Percentiles rank a stretch among this genome's conserved stretches.
Evolutionary conservation across 2,329 filamentous ascomycete species (phyloP).

Genomic region (Clathrospora elynae): DNA sequence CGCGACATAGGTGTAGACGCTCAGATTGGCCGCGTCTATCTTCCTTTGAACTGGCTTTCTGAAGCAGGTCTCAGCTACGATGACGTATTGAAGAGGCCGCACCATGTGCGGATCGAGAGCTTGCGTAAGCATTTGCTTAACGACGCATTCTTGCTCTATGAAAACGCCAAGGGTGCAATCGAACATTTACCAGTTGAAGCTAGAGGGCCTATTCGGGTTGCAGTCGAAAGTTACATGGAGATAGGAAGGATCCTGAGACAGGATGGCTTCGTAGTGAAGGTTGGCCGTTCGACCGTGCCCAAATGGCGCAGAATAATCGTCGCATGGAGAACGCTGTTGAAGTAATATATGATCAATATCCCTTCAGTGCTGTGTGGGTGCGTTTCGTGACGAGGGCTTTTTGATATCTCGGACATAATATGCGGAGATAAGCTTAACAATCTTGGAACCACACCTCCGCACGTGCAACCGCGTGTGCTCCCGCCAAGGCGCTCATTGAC

Average conservation of each 20-base stretch:
- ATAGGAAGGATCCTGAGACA: slow-evolving; percentile 68
- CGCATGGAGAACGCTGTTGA: slow-evolving; percentile 61
- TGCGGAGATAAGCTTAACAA: too few species aligned
- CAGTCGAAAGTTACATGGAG: slow-evolving; percentile 77
- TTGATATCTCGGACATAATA: slow-evolving; percentile 6
- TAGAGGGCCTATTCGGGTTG: slow-evolving; percentile 68
- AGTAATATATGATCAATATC: too few species aligned
- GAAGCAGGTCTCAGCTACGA: slow-evolving; percentile 61
- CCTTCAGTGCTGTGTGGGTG: too few species aligned
- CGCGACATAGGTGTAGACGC: slow-evolving; percentile 74
- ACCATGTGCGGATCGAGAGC: slow-evolving; percentile 53
- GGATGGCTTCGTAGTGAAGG: slow-evolving; percentile 52
- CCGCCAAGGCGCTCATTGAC: too few species aligned
- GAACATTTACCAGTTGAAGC: slow-evolving; percentile 65
- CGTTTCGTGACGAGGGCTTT: too few species aligned
- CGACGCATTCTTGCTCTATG: slow-evolving; percentile 66
- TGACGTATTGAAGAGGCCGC: slow-evolving; percentile 60
- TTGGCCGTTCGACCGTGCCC: slow-evolving; percentile 55
- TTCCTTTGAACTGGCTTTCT: slow-evolving; percentile 68
- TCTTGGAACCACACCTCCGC: slow-evolving; percentile 3
- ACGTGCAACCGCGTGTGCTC: background rate
- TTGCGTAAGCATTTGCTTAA: slow-evolving; percentile 62
- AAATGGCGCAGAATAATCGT: slow-evolving; percentile 58
- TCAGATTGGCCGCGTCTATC: slow-evolving; percentile 67
- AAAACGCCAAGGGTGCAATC: slow-evolving; percentile 61